Evolutionary conservation across 192 early-diverging fungal species (phyloP).

Genomic region (Oehlia diaphana): DNA sequence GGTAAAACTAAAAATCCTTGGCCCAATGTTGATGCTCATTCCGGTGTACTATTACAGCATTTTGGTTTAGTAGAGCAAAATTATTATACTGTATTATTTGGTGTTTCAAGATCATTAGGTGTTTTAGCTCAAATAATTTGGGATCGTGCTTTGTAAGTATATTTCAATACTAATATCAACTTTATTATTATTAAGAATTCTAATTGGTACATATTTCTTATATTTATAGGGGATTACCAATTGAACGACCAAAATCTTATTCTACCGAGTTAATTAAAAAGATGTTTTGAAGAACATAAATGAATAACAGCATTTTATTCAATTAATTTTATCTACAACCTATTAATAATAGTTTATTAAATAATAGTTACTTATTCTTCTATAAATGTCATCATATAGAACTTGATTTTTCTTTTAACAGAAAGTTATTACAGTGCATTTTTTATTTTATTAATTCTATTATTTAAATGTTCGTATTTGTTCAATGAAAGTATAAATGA

Average conservation of each 20-base stretch:
- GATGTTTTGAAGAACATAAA: slow-evolving; percentile 71
- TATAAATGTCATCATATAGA: too few species aligned
- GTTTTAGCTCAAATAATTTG: slow-evolving; percentile 94
- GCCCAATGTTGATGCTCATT: slow-evolving; percentile 99
- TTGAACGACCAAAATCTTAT: slow-evolving; percentile 91
- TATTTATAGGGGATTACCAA: slow-evolving; percentile 70
- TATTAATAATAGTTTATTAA: too few species aligned
- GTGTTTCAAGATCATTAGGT: slow-evolving; percentile 97
- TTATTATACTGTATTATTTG: slow-evolving; percentile 99
- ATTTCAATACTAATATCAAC: background rate
- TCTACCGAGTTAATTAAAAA: slow-evolving; percentile 84
- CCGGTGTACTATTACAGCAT: slow-evolving; percentile 94
- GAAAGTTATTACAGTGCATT: too few species aligned
- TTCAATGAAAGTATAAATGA: too few species aligned
- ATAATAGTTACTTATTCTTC: too few species aligned
- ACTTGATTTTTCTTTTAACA: too few species aligned
- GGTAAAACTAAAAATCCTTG: slow-evolving; percentile 99
- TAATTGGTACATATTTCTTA: background rate
- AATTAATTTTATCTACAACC: too few species aligned
- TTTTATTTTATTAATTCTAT: too few species aligned
- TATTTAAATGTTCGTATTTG: too few species aligned
- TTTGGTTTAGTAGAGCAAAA: slow-evolving; percentile 97
- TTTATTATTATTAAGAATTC: background rate
- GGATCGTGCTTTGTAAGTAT: slow-evolving; percentile 81
- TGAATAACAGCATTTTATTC: background rate